Percentiles rank a stretch among this genome's conserved stretches.
phyloP scores from a whole-genome alignment of 805 yeast species.

The Candida cerambycidarum region DNA sequence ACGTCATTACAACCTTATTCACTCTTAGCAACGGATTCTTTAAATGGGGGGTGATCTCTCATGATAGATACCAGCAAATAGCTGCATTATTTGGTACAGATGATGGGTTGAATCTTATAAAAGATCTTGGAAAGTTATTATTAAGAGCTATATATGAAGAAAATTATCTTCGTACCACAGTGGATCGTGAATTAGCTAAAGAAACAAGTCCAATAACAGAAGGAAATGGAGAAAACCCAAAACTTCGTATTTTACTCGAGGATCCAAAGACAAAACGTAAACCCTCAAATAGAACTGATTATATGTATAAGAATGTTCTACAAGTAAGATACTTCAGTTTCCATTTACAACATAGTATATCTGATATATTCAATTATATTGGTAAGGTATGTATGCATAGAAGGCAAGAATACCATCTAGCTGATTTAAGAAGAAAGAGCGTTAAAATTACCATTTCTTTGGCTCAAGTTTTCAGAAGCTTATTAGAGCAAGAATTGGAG shows the following conservation, averaged over 20 bases:
- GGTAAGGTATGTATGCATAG: constrained; percentile 47
- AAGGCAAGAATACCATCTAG: constrained; percentile 42
- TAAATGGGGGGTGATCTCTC: constrained; percentile 51
- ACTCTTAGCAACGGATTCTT: constrained; percentile 57
- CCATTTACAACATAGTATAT: constrained; percentile 46
- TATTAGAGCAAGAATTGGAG: constrained; percentile 22
- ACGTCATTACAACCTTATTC: constrained; percentile 46
- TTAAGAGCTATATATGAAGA: constrained; percentile 60
- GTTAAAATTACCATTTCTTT: constrained; percentile 40
- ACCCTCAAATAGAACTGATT: constrained; percentile 45
- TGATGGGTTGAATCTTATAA: constrained; percentile 41
- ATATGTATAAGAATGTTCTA: constrained; percentile 56
- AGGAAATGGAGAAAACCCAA: constrained; percentile 29
- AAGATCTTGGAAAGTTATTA: constrained; percentile 45
- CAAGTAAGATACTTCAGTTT: constrained; percentile 53
- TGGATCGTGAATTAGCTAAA: constrained; percentile 49
- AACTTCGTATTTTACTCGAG: constrained; percentile 43
- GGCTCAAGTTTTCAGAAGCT: constrained; percentile 24
- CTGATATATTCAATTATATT: constrained; percentile 43
- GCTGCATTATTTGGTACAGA: constrained; percentile 41
- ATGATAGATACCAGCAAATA: constrained; percentile 43
- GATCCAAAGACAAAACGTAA: constrained; percentile 33
- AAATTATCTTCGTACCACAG: constrained; percentile 43
- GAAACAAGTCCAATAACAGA: constrained; percentile 40
- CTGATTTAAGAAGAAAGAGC: constrained; percentile 38